Conservation (phyloP, 495 filamentous ascomycete genomes). For the Friedmanniomyces endolithicus region DNA sequence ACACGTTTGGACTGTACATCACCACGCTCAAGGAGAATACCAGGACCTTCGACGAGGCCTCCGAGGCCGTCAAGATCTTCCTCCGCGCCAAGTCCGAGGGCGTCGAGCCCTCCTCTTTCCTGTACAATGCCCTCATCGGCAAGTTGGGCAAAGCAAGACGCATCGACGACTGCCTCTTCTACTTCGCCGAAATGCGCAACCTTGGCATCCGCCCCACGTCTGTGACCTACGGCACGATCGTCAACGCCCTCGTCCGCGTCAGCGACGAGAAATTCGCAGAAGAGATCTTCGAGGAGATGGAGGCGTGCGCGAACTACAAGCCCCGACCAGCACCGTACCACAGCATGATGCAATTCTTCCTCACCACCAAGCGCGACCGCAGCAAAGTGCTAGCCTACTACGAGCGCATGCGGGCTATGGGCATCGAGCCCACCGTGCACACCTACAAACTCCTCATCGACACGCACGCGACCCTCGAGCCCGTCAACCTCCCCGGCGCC, state of each 20-base stretch:
- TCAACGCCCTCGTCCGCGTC: constrained; percentile 93
- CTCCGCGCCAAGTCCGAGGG: constrained; percentile 84
- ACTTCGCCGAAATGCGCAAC: constrained; percentile 93
- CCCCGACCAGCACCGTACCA: constrained; percentile 94
- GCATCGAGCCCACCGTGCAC: constrained; percentile 83
- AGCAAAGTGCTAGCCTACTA: constrained; percentile 91
- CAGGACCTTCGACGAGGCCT: constrained; percentile 94
- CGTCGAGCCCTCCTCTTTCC: constrained; percentile 87
- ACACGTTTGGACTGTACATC: constrained; percentile 96
- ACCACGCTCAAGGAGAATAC: constrained; percentile 92
- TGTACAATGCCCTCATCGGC: constrained; percentile 96
- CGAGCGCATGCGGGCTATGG: constrained; percentile 76
- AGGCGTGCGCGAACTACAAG: constrained; percentile 97
- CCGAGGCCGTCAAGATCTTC: constrained; percentile 94
- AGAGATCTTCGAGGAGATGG: constrained; percentile 98
- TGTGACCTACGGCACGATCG: constrained; percentile 94
- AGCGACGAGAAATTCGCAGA: constrained; percentile 96
- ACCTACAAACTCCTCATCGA: constrained; percentile 98
- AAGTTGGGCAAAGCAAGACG: constrained; percentile 95
- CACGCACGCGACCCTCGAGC: constrained; percentile 85
- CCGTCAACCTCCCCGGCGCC: constrained; percentile 79
- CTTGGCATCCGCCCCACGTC: constrained; percentile 89
- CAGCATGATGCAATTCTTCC: constrained; percentile 98
- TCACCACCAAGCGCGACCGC: constrained; percentile 91
- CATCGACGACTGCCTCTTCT: constrained; percentile 94